phyloP scores from a whole-genome alignment of 2,329 filamentous ascomycete genomes.

The Mariannaea sp. region DNA sequence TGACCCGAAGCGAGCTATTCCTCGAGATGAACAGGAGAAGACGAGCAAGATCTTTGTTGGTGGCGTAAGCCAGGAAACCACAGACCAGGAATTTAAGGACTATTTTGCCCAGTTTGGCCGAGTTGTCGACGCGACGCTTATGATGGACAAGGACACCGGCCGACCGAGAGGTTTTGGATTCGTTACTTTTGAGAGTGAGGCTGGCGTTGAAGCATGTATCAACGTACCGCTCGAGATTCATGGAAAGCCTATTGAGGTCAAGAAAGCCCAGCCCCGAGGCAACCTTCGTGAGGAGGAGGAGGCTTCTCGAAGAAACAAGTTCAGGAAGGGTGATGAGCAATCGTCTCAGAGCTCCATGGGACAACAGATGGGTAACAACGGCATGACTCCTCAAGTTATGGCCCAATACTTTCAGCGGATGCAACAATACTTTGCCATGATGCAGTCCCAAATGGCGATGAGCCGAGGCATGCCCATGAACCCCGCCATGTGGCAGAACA shows the following conservation, averaged over 20 bases:
- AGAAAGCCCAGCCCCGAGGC: slow-evolving; percentile 93
- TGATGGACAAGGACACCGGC: slow-evolving; percentile 99
- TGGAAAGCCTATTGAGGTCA: slow-evolving; percentile 96
- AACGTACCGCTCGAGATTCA: slow-evolving; percentile 86
- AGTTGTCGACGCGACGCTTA: slow-evolving; percentile 94
- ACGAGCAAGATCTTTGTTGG: slow-evolving; percentile 99
- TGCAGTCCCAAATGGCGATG: slow-evolving; percentile 93
- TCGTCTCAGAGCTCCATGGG: slow-evolving; percentile 47
- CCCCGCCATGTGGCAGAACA: slow-evolving; percentile 75
- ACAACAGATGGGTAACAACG: slow-evolving; percentile 54
- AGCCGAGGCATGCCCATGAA: slow-evolving; percentile 75
- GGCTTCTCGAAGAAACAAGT: slow-evolving; percentile 64
- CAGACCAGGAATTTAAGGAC: slow-evolving; percentile 92
- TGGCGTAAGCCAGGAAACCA: slow-evolving; percentile 95
- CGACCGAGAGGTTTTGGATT: slow-evolving; percentile 95
- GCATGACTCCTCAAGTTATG: slow-evolving; percentile 96
- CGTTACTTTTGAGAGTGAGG: slow-evolving; percentile 96
- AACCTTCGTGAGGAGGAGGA: slow-evolving; percentile 93
- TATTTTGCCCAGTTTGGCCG: slow-evolving; percentile 97
- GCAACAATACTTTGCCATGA: slow-evolving; percentile 95
- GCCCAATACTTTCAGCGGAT: slow-evolving; percentile 98
- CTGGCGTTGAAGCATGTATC: slow-evolving; percentile 90
- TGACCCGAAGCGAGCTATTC: slow-evolving; percentile 96
- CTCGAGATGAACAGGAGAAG: slow-evolving; percentile 95
- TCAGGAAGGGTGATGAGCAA: slow-evolving; percentile 59